A percentile compares a stretch with the other conserved stretches of the same genome.
phyloP scores from a whole-genome alignment of 1,284 basidiomycete species.

The Ceratobasidium papillatum region DNA sequence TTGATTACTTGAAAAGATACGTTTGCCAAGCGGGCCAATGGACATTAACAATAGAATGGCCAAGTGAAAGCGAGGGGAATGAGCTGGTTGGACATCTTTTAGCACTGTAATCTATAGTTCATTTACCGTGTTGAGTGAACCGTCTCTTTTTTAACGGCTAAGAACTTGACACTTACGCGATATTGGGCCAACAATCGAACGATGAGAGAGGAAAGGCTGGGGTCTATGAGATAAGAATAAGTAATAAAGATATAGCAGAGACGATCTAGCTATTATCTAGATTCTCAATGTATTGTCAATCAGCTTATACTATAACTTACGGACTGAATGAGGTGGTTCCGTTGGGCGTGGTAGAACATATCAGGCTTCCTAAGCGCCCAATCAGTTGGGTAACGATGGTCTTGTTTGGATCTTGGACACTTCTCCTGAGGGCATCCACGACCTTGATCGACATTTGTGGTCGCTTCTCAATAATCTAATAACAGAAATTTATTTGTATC shows the following conservation, averaged over 20 bases:
- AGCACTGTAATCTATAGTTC: conserved; percentile 26
- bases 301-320: conserved; percentile 3
- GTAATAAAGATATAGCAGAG: conserved; percentile 30
- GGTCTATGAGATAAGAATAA: conserved; percentile 19
- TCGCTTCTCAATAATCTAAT: too few relatives aligned
- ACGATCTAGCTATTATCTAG: conserved; percentile 15
- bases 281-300: not conserved
- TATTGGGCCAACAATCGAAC: conserved; percentile 23
- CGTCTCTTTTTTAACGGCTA: not conserved
- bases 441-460: too few relatives aligned
- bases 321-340: conserved; percentile 36
- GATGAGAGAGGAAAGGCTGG: conserved; percentile 9
- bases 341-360: conserved; percentile 40
- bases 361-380: not conserved
- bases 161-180: not conserved
- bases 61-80: conserved; percentile 26
- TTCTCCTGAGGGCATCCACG: too few relatives aligned
- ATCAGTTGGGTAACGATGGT: not conserved
- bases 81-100: conserved; percentile 18
- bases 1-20: not conserved
- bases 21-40: conserved; percentile 3
- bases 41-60: conserved; percentile 3
- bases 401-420: not conserved
- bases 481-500: too few relatives aligned
- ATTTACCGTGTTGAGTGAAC: too few relatives aligned